Percentiles rank a stretch among this genome's conserved stretches.
phyloP scores from a whole-genome alignment of 441 rosid genomes.

The Arabidopsis lyrata region DNA sequence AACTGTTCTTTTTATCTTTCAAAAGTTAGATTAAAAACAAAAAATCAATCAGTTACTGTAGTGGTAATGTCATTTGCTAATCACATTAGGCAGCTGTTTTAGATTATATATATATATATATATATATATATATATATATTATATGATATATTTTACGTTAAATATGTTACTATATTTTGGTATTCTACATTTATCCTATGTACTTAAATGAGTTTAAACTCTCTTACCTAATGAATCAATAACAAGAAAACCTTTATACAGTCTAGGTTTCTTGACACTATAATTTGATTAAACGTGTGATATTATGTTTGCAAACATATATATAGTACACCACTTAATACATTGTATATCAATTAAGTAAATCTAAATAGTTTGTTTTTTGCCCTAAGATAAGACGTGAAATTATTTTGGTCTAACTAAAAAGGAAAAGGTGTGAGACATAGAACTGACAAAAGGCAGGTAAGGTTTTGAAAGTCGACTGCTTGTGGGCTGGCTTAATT shows the following conservation, averaged over 20 bases:
- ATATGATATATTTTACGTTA: too few relatives aligned
- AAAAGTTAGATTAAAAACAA: not conserved
- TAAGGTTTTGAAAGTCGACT: conserved; percentile 91
- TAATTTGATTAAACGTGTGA: too few relatives aligned
- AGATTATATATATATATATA: not conserved
- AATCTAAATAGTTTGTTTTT: not conserved
- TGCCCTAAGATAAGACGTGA: conserved; percentile 41
- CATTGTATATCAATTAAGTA: too few relatives aligned
- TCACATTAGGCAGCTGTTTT: not conserved
- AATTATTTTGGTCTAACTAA: conserved; percentile 22
- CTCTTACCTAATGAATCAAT: too few relatives aligned
- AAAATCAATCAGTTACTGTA: not conserved
- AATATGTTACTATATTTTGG: too few relatives aligned
- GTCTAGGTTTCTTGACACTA: too few relatives aligned
- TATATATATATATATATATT: too few relatives aligned
- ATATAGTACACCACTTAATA: too few relatives aligned
- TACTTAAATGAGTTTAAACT: too few relatives aligned
- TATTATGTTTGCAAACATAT: too few relatives aligned
- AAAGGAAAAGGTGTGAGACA: conserved; percentile 53
- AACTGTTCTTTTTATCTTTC: not conserved
- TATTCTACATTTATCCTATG: too few relatives aligned
- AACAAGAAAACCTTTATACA: too few relatives aligned
- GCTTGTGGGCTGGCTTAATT: conserved; percentile 87
- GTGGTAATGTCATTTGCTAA: not conserved
- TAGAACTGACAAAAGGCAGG: conserved; percentile 82